These are phyloP conservation scores for Pleodorina starrii DNA, from an alignment of 139 green algal species.

Conservation along the genomic window DNA sequence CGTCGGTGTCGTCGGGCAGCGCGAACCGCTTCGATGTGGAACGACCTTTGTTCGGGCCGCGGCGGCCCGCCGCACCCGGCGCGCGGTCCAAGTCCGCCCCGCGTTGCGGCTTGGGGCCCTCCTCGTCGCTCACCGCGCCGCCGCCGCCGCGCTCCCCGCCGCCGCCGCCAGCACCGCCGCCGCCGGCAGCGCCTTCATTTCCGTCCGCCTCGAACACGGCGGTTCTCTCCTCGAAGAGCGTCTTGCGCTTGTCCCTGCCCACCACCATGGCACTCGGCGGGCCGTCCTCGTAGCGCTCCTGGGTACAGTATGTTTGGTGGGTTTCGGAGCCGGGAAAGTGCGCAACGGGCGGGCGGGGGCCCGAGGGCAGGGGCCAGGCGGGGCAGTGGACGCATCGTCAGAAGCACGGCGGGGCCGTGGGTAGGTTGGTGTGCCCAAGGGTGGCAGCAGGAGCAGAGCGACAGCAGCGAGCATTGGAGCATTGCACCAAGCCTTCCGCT, in stretches of 20 bases:
- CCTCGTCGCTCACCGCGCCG: no score
- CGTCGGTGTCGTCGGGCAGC: background rate
- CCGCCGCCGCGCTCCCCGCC: background rate
- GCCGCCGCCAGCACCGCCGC: background rate
- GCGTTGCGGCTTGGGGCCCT: no score
- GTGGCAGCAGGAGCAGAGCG: no score
- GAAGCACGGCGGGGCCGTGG: no score
- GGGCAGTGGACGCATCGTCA: no score
- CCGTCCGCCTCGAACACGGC: background rate
- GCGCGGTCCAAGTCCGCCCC: no score
- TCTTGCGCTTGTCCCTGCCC: background rate
- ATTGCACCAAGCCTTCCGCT: no score
- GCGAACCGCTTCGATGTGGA: background rate
- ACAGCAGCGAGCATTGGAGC: no score
- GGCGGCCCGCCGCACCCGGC: background rate
- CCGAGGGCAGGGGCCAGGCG: no score
- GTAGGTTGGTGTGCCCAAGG: no score
- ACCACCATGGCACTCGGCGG: background rate
- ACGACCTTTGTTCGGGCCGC: background rate
- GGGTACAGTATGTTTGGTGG: background rate
- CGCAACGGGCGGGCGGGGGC: no score
- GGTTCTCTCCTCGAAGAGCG: background rate
- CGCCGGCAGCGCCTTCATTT: background rate
- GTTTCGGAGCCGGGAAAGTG: no score
- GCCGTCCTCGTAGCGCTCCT: background rate